Evolutionary conservation across 768 basidiomycete genomes (phyloP).

Genomic region (Suillus subalutaceus): DNA sequence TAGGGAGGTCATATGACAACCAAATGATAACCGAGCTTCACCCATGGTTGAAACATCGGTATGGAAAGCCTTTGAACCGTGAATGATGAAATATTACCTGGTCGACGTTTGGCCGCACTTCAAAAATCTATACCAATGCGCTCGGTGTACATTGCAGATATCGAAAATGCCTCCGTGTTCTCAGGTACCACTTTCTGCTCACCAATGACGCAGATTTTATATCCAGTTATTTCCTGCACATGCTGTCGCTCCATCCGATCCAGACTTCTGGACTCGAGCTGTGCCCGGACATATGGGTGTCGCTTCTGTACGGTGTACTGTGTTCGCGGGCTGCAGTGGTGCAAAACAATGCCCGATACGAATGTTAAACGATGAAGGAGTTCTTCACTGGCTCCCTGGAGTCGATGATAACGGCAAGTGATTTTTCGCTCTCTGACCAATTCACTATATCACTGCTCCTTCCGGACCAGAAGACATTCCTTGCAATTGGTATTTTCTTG

Average conservation of each 20-base stretch:
- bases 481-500: not conserved
- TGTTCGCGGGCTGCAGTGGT: not conserved
- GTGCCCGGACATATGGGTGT: not conserved
- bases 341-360: too few relatives aligned
- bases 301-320: not conserved
- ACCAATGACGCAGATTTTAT: not conserved
- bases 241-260: not conserved
- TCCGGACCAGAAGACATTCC: not conserved
- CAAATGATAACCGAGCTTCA: not conserved
- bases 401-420: not conserved
- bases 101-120: not conserved
- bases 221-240: not conserved
- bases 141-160: not conserved
- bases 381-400: not conserved
- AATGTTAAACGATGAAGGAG: not conserved
- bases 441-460: not conserved
- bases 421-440: not conserved
- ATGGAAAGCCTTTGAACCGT: not conserved
- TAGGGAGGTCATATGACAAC: not conserved
- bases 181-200: not conserved
- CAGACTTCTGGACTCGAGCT: not conserved
- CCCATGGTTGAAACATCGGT: not conserved
- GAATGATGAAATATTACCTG: not conserved
- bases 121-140: not conserved
- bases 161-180: not conserved